phyloP scores from a whole-genome alignment of 257 asterid species.

The Fraxinus cuspidata region DNA sequence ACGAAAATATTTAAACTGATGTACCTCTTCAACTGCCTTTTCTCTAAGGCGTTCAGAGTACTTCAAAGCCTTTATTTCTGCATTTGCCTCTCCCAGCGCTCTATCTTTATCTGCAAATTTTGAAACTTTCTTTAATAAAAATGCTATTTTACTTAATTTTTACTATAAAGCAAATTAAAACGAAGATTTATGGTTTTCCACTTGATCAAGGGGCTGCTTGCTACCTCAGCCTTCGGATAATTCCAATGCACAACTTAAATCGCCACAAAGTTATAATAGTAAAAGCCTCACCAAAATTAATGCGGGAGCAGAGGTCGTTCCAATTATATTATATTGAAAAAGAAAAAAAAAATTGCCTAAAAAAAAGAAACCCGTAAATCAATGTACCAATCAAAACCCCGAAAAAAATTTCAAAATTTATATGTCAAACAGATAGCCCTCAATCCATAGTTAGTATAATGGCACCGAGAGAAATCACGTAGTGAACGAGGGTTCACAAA shows the following conservation, averaged over 20 bases:
- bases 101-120: slow-evolving; percentile 71
- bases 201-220: slow-evolving; percentile 5
- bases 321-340: background rate
- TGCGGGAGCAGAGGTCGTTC: too few species aligned
- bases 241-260: slow-evolving; percentile 6
- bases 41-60: slow-evolving; percentile 71
- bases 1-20: background rate
- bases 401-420: too few species aligned
- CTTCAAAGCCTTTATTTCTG: slow-evolving; percentile 77
- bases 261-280: too few species aligned
- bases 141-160: background rate
- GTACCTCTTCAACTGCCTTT: slow-evolving; percentile 93
- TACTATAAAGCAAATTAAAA: slow-evolving; percentile 10
- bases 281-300: slow-evolving; percentile 19
- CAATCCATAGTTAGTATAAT: too few species aligned
- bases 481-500: too few species aligned
- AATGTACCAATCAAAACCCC: too few species aligned
- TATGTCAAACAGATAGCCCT: too few species aligned
- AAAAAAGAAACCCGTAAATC: too few species aligned
- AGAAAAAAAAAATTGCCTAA: too few species aligned
- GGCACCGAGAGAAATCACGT: too few species aligned
- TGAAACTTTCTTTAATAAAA: slow-evolving; percentile 25
- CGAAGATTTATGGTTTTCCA: slow-evolving; percentile 1
- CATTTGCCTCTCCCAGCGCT: slow-evolving; percentile 78
- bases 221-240: slow-evolving; percentile 25